Evolutionary conservation across 306 rosid genomes (phyloP).

Genomic region (Alnus rubra): DNA sequence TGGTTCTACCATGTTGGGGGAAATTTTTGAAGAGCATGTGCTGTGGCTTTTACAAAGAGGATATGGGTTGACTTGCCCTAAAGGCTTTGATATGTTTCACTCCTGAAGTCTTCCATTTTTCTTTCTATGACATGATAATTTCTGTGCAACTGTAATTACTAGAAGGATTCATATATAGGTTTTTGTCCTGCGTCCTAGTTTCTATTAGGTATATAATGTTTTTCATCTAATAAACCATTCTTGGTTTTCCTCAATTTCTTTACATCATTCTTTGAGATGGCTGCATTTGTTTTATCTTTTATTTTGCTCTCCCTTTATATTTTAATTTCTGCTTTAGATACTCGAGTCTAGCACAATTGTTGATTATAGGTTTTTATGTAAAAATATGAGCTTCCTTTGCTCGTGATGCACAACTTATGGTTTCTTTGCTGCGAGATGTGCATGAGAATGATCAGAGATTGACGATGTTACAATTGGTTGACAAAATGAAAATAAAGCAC

Average conservation of each 20-base stretch:
- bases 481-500: conserved; percentile 71
- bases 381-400: conserved; percentile 37
- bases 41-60: too few species aligned
- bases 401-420: conserved; percentile 70
- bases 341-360: background rate
- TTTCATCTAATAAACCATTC: background rate
- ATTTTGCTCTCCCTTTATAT: background rate
- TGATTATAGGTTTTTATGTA: background rate
- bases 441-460: conserved; percentile 72
- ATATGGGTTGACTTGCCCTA: too few species aligned
- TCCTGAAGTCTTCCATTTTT: too few species aligned
- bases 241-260: background rate
- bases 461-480: conserved; percentile 82
- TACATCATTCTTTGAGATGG: background rate
- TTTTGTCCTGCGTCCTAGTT: background rate
- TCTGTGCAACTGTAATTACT: too few species aligned
- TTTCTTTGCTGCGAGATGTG: conserved; percentile 75
- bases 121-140: too few species aligned
- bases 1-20: too few species aligned
- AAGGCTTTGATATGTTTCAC: too few species aligned
- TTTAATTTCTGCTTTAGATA: background rate
- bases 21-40: too few species aligned
- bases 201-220: background rate
- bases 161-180: too few species aligned
- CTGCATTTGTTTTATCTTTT: too few species aligned